Evolutionary conservation across 768 basidiomycete species (phyloP), one percentile per base, ranked within the genome.

Genomic region (Calocybe indica): DNA sequence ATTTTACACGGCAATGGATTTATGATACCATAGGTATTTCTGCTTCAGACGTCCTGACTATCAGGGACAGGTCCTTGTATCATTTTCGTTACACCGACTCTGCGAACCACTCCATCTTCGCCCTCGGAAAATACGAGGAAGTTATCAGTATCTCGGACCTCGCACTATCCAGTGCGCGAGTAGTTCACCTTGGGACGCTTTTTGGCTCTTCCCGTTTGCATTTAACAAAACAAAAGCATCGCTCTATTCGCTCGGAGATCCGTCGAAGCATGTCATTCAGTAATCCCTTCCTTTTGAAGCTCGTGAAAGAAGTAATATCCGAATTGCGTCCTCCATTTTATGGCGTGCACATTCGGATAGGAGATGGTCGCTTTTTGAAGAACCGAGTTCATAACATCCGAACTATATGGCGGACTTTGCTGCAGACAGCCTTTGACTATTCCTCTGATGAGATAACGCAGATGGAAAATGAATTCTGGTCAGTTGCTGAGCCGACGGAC

Each of bases 161-260:
- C n/a, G 66, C 66, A 3, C 45, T 57, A 29, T 59, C 66, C 14
- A 55, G 57, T 4, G 67, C 78, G 48, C 77, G 72, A 7, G 73
- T 91, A 28, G 57, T 92, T 11, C 79, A 84, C 47, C 57, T 92
- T 10, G 89, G 89, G 7, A 82, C 83, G 0, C 72, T 91, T 1
- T 91, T 91, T 63, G 88, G 87, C 5, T 83, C 86, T 1, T 80
- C 81, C 2, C 76, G 90, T 7, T 65, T 91, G 2, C 72, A 75
- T 15, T 69, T 88, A 0, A 70, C 65, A 14, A 55, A 67, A 29
- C 53, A 57, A 7, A 55, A 56, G 10, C 74, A 79, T 52, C 57
- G 68, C 42, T 60, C 57, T 10, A 55, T 79, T 28, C 78, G 81
- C 2, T 59, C 66, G 5, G 54, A 62, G 12, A 67, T 85, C 43